Evolutionary conservation across 805 yeast species (phyloP).

Genomic region (Candida methanosorbosa): DNA sequence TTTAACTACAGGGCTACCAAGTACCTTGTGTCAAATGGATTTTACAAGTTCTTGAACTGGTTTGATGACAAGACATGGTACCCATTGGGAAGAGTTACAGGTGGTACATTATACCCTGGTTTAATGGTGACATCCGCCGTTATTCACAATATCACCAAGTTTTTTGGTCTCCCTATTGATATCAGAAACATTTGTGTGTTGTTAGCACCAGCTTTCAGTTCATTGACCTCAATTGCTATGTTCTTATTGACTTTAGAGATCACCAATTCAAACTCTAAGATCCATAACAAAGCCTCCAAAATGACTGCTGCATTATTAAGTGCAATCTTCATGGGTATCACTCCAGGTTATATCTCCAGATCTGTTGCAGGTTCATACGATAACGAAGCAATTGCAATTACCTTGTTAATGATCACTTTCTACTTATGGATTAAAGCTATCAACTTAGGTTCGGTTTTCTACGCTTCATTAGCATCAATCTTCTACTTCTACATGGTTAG

Average conservation of each 20-base stretch:
- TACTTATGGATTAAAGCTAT: conserved; percentile 93
- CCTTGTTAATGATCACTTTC: conserved; percentile 90
- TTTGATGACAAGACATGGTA: conserved; percentile 99
- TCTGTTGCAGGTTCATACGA: conserved; percentile 99
- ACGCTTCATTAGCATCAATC: conserved; percentile 75
- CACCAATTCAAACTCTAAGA: conserved; percentile 47
- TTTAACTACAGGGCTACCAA: conserved; percentile 95
- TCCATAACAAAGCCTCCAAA: conserved; percentile 8
- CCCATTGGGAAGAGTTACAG: conserved; percentile 97
- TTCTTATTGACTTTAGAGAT: conserved; percentile 83
- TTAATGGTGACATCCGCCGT: conserved; percentile 95
- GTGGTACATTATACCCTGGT: conserved; percentile 97
- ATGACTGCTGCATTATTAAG: conserved; percentile 79
- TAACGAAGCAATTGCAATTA: conserved; percentile 97
- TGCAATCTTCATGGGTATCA: conserved; percentile 93
- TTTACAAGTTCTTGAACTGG: conserved; percentile 93
- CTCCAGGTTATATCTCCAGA: conserved; percentile 97
- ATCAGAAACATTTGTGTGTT: conserved; percentile 93
- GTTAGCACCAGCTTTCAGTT: conserved; percentile 94
- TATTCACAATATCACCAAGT: conserved; percentile 65
- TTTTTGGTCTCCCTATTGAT: conserved; percentile 75
- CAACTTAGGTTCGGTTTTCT: conserved; percentile 82
- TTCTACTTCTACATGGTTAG: conserved; percentile 97
- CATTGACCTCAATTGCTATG: conserved; percentile 84
- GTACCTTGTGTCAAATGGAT: conserved; percentile 75